Base-by-base conservation (phyloP, 164 flowering plant genomes). In the Stephania japonica region DNA sequence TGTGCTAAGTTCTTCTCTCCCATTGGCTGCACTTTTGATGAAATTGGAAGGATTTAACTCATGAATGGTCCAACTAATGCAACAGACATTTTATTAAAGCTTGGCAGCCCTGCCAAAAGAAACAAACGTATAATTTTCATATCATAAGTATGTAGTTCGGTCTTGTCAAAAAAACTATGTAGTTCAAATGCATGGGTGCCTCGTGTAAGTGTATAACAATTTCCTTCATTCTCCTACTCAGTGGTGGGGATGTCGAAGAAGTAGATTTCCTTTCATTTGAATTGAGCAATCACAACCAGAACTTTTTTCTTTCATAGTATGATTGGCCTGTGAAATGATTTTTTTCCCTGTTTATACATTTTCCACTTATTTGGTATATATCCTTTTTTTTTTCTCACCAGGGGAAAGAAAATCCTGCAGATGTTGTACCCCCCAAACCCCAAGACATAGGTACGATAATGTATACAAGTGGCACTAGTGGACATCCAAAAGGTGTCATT, bases 391-490 rank as follows among this genome's bases (percentile, higher is more conserved):
- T 75, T 76, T 19, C 61, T 68, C 0, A 44, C 38, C 88, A 93
- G 99, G 98, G 98, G 70, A 88, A 83, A 70, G 83, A 87, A 75
- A 81, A 85, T 68, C 90, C 91, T 7, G 70, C 74, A 27, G 89
- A 89, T 38, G 72, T 78, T 69, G 62, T 50, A 2, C 85, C 90
- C 2, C 98, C 99, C 25, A 82, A 82, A 72, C 81, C 97, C 69
- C 73, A 67, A 42, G 69, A 84, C 76, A 83, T 88, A 43, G 86
- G 93, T 82, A 89, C 98, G 38, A 91, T 95, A 68, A 93, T 95
- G 98, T 95, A 95, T 81, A 95, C 99, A 18, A 95, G 99, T 75
- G 99, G 99, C 53, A 93, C 99, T 43, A 93, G 93, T 80, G 99
- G 99, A 66, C 87, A 87, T 61, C 99, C 99, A 11, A 95, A 95